Percentiles rank a stretch among this genome's conserved stretches.
phyloP scores from a whole-genome alignment of 2,329 filamentous ascomycete species.

The Calycina marina region DNA sequence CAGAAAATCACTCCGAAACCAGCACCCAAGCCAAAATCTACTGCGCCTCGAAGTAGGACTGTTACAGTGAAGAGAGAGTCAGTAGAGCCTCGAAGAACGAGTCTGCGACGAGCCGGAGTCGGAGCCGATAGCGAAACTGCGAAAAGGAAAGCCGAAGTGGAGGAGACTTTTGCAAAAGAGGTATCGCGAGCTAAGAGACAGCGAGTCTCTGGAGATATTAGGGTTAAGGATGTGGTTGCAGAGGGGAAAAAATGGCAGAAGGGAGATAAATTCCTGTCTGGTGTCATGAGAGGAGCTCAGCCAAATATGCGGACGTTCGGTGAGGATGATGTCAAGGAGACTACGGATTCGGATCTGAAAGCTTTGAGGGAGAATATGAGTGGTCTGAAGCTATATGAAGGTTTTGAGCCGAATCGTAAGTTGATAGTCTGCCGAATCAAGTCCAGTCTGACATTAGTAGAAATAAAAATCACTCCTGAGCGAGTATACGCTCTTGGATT shows the following conservation, averaged over 20 bases:
- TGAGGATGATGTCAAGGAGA: conserved; percentile 69
- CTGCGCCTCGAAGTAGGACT: conserved; percentile 26
- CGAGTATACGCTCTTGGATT: conserved; percentile 77
- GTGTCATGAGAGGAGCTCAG: conserved; percentile 53
- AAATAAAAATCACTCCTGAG: conserved; percentile 84
- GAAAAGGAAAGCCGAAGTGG: conserved; percentile 54
- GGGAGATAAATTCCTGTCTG: conserved; percentile 49
- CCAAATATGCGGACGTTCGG: conserved; percentile 77
- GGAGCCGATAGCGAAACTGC: conserved; percentile 42
- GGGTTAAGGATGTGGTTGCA: conserved; percentile 63
- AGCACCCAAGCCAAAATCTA: conserved; percentile 33
- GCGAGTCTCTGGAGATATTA: conserved; percentile 52
- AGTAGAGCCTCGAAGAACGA: conserved; percentile 37
- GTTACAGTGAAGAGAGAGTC: conserved; percentile 33
- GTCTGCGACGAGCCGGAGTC: conserved; percentile 41
- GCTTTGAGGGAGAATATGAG: conserved; percentile 64
- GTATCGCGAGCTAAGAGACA: conserved; percentile 45
- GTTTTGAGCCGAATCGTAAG: conserved; percentile 66
- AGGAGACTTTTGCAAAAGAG: conserved; percentile 40
- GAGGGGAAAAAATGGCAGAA: conserved; percentile 64
- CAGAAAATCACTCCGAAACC: conserved; percentile 51
- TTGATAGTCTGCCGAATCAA: conserved; percentile 5
- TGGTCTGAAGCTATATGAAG: conserved; percentile 63
- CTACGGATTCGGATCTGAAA: conserved; percentile 61
- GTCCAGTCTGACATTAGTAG: conserved; percentile 26